Percentiles rank a stretch among this genome's conserved stretches.
Evolutionary conservation across 352 stramenopile species (phyloP).

Genomic region (Phytophthora parvispora): DNA sequence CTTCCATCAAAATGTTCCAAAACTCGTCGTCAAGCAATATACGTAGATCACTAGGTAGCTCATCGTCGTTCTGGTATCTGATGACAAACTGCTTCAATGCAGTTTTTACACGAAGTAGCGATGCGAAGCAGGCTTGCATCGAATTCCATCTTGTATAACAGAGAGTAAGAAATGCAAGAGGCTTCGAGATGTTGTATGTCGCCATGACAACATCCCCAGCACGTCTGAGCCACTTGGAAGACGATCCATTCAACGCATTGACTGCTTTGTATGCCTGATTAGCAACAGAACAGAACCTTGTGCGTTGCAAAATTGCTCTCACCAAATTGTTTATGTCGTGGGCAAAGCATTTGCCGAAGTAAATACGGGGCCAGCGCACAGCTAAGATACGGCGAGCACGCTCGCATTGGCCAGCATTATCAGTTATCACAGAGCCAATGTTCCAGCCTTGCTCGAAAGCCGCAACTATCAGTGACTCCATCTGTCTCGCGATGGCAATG

Average conservation of each 20-base stretch:
- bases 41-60: neutral
- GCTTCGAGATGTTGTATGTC: constrained; percentile 6
- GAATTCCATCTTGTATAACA: constrained; percentile 29
- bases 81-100: constrained; percentile 1
- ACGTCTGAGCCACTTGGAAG: constrained; percentile 14
- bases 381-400: constrained; percentile 13
- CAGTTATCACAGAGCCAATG: constrained; percentile 12
- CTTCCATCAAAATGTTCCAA: constrained; percentile 5
- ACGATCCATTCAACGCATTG: constrained; percentile 17
- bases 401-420: constrained; percentile 15
- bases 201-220: neutral
- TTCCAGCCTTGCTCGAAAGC: neutral
- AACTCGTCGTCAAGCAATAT: constrained; percentile 4
- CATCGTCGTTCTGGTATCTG: neutral
- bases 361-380: neutral
- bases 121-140: constrained; percentile 32
- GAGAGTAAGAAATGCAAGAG: constrained; percentile 9
- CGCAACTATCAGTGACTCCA: neutral
- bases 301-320: neutral
- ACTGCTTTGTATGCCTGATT: constrained; percentile 10
- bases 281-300: neutral
- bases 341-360: constrained; percentile 7
- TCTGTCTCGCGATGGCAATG: neutral
- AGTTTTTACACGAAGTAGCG: constrained; percentile 13
- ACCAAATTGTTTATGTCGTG: constrained; percentile 24